Conservation (phyloP, 148 eudicot genomes). For the Rhododendron henanense region DNA sequence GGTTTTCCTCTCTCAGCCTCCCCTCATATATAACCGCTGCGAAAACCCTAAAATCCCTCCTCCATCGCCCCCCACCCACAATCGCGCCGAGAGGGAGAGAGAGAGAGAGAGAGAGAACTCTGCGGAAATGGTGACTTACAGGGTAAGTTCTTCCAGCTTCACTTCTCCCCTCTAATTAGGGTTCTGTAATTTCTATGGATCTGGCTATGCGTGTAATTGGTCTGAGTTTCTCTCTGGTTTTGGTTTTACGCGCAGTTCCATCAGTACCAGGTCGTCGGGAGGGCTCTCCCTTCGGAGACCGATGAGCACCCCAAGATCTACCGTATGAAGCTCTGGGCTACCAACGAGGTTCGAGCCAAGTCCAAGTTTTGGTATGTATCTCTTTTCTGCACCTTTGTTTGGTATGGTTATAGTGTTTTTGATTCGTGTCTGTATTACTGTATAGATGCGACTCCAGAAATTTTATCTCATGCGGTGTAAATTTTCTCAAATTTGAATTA, state of each 20-base stretch:
- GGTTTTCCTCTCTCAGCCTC: not conserved
- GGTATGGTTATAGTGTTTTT: not conserved
- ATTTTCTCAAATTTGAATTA: no score
- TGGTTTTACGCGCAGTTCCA: constrained; percentile 49
- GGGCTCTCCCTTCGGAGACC: constrained; percentile 71
- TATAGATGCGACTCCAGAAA: not conserved
- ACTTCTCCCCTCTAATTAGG: not conserved
- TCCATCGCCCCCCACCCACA: not conserved
- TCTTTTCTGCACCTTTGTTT: not conserved
- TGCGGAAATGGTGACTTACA: constrained; percentile 24
- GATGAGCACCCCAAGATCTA: constrained; percentile 84
- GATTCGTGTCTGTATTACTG: not conserved
- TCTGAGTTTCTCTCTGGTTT: not conserved
- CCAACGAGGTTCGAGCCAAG: constrained; percentile 90
- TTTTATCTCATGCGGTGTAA: no score
- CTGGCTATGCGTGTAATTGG: not conserved
- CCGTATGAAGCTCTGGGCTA: constrained; percentile 94
- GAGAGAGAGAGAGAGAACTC: not conserved
- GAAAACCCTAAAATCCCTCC: not conserved
- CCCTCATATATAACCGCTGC: not conserved
- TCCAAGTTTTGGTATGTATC: constrained; percentile 77
- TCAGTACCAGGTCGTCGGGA: constrained; percentile 87
- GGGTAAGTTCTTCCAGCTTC: constrained; percentile 2
- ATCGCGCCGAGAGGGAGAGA: not conserved
- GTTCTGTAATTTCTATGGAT: not conserved